Base-by-base conservation (phyloP, 495 filamentous ascomycete genomes). In the Cenococcum geophilum region DNA sequence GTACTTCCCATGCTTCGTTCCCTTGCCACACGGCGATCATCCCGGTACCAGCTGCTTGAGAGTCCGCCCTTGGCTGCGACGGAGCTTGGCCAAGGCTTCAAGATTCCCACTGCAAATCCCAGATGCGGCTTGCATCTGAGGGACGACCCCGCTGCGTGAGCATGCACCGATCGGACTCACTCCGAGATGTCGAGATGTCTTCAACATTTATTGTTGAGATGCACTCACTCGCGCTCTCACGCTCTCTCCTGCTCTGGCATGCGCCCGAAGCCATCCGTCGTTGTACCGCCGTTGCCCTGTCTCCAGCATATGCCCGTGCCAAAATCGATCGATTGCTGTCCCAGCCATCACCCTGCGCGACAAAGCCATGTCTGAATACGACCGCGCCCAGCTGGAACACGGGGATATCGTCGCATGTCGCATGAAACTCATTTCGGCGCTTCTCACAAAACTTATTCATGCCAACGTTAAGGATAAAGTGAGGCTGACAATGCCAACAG, bases 1-100 rank as follows among this genome's bases (percentile, higher is more conserved):
- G 61, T 18, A 23, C 35, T 32, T 36, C 34, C n/a, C 49, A n/a
- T 32, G 27, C 27, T 52, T 25, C 32, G 48, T 54, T 35, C 23
- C 47, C 34, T 55, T 45, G 40, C 48, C 35, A 32, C 27, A 32
- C 22, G 35, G 52, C 64, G 60, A 63, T 60, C 57, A 67, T 61
- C 64, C 64, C 43, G 34, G 63, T 20, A 47, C 40, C 34, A 43
- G 23, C 8, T 59, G 27, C 18, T 48, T 34, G 45, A 20, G 0
- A 47, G 16, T 4, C 42, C 16, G 42, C 42, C 3, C 14, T 9
- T 20, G 45, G 9, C 45, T 8, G 18, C 5, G 18, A 1, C 18
- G 11, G 11, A 32, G 27, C 27, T 32, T 32, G 27, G 27, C 27
- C 27, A 32, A 32, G 27, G 27, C 27, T 32, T 32, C 27, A 6